Evolutionary conservation across 148 eudicot species (phyloP), one percentile per base, ranked within the genome.

Genomic region (Rhododendron ovatum): DNA sequence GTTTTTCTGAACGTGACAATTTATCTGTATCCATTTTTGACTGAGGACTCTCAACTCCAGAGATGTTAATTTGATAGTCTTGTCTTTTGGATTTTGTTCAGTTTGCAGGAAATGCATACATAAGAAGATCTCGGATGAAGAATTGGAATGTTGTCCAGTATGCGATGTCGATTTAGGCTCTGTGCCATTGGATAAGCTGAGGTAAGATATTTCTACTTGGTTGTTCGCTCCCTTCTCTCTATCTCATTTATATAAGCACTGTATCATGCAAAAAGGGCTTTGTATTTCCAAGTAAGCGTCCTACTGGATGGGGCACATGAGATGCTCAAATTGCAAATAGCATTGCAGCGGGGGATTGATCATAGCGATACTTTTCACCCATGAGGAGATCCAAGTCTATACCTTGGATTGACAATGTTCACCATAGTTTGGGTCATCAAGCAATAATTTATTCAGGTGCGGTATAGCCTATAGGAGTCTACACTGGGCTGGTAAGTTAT

Each of bases 51-150:
- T 74, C 47, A 35, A 75, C 51, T 22, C 35, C n/a, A 14, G 61
- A 37, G 33, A 7, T 41, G 17, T 24, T 41, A 61, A 15, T 17
- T 50, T 28, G 43, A 26, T 45, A 55, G 28, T 84, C 10, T 18
- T 30, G 51, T 3, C 59, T 76, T n/a, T 85, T 80, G 81, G 55
- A 84, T 61, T 48, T 83, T 76, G 39, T 85, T 51, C 91, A 96
- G 99, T 96, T 89, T 96, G 99, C 93, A 95, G 96, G 92, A 95
- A 91, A 84, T 96, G 99, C 89, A 96, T 96, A 86, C 90, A 91
- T 80, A 89, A 91, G 81, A 96, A 92, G 88, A 89, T 96, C 43
- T 94, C 96, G 0, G 99, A 96, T 79, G 99, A 96, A 77, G 99
- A 95, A 65, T 86, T 90, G 57, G 98, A 96, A 86, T 89, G 89